Conservation (phyloP, 768 basidiomycete genomes). For the Boletus tomentosulus region DNA sequence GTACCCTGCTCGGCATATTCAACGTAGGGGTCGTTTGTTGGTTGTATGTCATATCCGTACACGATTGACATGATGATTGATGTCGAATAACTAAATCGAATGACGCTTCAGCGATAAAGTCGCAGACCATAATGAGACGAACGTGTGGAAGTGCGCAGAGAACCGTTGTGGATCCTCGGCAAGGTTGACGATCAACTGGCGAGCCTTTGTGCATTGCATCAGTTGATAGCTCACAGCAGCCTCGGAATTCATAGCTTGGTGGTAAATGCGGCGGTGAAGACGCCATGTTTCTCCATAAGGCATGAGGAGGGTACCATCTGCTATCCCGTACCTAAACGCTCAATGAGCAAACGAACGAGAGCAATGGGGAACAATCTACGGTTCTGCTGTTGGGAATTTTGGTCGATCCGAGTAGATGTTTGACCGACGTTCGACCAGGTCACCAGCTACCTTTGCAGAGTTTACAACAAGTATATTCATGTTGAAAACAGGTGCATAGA, state of each 20-base stretch:
- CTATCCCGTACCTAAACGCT: conserved; percentile 29
- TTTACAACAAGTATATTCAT: conserved; percentile 28
- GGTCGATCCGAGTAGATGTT: conserved; percentile 35
- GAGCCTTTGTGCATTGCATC: conserved; percentile 32
- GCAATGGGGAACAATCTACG: conserved; percentile 7
- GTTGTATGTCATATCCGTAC: conserved; percentile 22
- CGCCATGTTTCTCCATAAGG: conserved; percentile 40
- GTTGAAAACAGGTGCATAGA: conserved; percentile 19
- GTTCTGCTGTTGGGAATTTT: conserved; percentile 19
- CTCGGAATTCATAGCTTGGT: conserved; percentile 32
- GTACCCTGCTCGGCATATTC: conserved; percentile 15
- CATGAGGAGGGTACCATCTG: conserved; percentile 32
- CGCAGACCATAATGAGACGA: conserved; percentile 4
- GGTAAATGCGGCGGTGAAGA: conserved; percentile 29
- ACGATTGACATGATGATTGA: conserved; percentile 26
- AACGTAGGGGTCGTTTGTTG: conserved; percentile 20
- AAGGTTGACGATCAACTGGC: conserved; percentile 32
- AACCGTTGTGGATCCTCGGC: conserved; percentile 25
- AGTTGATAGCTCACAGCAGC: conserved; percentile 27
- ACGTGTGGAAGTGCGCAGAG: conserved; percentile 23
- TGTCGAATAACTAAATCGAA: conserved; percentile 21
- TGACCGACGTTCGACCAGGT: conserved; percentile 29
- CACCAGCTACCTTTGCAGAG: conserved; percentile 22
- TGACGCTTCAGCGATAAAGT: neutral
- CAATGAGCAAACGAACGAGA: neutral